A percentile compares a stretch with the other conserved stretches of the same genome.
Evolutionary conservation across 2,329 filamentous ascomycete genomes (phyloP).

Genomic region (Microcyclosporella mali): DNA sequence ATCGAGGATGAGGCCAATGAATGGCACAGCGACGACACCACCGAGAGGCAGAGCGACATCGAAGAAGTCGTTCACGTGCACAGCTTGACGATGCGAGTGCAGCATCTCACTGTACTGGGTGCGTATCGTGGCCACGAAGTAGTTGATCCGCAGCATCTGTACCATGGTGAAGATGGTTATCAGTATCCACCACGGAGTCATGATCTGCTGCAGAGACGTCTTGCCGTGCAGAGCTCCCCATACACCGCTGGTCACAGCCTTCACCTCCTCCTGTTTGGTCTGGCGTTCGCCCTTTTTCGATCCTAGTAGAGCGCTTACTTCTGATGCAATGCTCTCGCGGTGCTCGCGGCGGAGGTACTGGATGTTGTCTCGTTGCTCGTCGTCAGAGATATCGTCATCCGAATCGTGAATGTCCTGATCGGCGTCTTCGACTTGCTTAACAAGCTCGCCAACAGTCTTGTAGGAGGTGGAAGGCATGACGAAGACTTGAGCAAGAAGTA

Average conservation of each 20-base stretch:
- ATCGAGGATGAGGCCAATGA: constrained; percentile 76
- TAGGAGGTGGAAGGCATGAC: constrained; percentile 45
- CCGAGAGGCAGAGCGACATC: constrained; percentile 79
- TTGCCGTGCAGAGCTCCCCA: constrained; percentile 79
- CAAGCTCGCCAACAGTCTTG: constrained; percentile 66
- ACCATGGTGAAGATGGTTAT: constrained; percentile 70
- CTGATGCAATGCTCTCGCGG: constrained; percentile 48
- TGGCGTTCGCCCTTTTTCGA: constrained; percentile 58
- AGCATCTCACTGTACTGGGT: constrained; percentile 76
- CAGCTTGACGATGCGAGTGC: constrained; percentile 53
- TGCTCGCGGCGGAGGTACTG: constrained; percentile 44
- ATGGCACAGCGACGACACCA: constrained; percentile 76
- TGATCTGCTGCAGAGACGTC: constrained; percentile 66
- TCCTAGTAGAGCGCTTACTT: constrained; percentile 69
- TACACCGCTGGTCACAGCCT: constrained; percentile 66
- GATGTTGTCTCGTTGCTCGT: constrained; percentile 50
- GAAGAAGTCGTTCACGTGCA: constrained; percentile 74
- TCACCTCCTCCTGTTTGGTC: constrained; percentile 58
- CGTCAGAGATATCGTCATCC: constrained; percentile 49
- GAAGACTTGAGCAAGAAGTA: constrained; percentile 38
- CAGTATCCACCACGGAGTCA: constrained; percentile 75
- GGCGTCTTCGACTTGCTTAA: constrained; percentile 59
- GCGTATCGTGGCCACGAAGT: constrained; percentile 81
- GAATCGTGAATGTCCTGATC: constrained; percentile 43
- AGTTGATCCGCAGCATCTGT: constrained; percentile 66